phyloP scores from a whole-genome alignment of 2,329 filamentous ascomycete species.

The Exserohilum rostratum region DNA sequence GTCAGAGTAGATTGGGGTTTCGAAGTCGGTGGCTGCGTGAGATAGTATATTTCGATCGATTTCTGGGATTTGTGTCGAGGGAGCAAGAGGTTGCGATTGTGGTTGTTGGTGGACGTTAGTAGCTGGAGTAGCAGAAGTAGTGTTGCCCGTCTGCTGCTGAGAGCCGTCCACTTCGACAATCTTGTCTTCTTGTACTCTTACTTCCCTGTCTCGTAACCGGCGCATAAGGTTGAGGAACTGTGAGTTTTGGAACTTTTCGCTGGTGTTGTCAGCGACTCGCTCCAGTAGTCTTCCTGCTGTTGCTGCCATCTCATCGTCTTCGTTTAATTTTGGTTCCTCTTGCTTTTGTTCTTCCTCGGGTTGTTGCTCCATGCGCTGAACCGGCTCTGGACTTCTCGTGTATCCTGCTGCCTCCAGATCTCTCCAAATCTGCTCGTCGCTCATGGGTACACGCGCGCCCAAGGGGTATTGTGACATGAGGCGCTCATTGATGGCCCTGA shows the following conservation, averaged over 20 bases:
- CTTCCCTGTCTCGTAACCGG: constrained; percentile 72
- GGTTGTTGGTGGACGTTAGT: neutral
- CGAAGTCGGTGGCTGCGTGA: constrained; percentile 40
- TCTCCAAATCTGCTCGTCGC: constrained; percentile 34
- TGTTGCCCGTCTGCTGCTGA: neutral
- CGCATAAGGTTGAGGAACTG: constrained; percentile 80
- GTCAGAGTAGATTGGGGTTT: constrained; percentile 35
- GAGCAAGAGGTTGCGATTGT: neutral
- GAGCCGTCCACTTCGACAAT: constrained; percentile 60
- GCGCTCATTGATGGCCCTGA: constrained; percentile 41
- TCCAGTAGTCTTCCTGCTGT: constrained; percentile 75
- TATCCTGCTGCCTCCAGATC: constrained; percentile 42
- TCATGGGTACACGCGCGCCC: constrained; percentile 24
- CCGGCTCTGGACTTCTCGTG: constrained; percentile 24
- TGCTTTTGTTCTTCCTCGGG: constrained; percentile 36
- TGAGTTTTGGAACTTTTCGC: constrained; percentile 78
- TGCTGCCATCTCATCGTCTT: constrained; percentile 71
- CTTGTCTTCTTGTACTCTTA: constrained; percentile 73
- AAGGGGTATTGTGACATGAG: constrained; percentile 47
- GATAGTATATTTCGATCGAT: constrained; percentile 39
- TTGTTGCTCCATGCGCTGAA: constrained; percentile 29
- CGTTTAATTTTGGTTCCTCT: constrained; percentile 37
- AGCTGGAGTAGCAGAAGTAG: neutral
- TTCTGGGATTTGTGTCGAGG: constrained; percentile 25
- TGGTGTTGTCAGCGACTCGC: constrained; percentile 70